Base-by-base conservation (phyloP, 257 asterid genomes). In the Fraxinus cuspidata region DNA sequence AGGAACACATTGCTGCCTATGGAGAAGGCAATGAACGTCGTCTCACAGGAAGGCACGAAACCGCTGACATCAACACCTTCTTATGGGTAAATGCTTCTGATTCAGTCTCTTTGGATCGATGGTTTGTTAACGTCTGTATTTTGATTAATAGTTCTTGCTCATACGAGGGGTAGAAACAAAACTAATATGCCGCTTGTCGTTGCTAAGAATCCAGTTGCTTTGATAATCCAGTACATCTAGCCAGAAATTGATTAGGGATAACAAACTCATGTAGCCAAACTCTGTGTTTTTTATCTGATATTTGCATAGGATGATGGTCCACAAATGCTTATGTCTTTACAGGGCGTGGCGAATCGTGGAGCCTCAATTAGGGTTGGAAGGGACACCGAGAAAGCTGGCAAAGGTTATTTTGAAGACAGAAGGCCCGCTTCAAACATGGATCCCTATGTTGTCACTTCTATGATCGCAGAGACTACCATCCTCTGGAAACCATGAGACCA, bases 291-390 rank as follows among this genome's bases (percentile, higher is more conserved):
- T 53, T 7, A n/a, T 18, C 23, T 7, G 64, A 11, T n/a, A 53
- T n/a, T n/a, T 53, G 64, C 64, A n/a, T 7, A 0, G 12, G 68
- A 23, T 47, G 1, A 37, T 31, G 31, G 25, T 42, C 68, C 3
- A 29, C 9, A 73, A 32, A n/a, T 47, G 70, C 25, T 18, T 32
- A 2, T 42, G 23, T 34, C n/a, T 29, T 53, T 1, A 53, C 79
- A 92, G 97, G 97, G 96, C 0, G 96, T 92, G 78, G 97, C 97
- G 4, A 90, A 92, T 37, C 91, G 96, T 10, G 97, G 97, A 53
- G 97, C 96, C 7, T 92, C 97, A 0, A 87, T 92, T 38, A 78
- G 97, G 76, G 94, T 92, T 2, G 97, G 97, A 19, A 77, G 96
- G 84, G 97, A 92, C 4, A 92, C 97, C 2, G 97, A 92, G 90